These are phyloP conservation scores for Microbotryum violaceum DNA, from an alignment of 1,284 basidiomycete genomes.

Conservation along the genomic window DNA sequence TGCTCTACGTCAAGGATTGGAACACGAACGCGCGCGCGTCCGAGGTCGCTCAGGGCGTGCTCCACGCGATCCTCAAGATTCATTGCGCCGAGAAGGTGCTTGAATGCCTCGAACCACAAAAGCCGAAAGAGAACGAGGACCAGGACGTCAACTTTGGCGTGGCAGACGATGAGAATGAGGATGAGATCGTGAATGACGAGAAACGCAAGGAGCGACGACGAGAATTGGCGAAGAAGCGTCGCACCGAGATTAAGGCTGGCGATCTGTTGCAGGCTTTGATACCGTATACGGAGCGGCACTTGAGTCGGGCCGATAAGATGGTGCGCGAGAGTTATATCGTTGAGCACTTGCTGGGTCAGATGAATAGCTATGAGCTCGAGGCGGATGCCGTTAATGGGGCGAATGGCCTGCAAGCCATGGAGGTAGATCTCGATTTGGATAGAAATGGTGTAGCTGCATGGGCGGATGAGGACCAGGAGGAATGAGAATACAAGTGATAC, in stretches of 20 bases:
- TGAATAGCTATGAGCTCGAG: constrained; percentile 29
- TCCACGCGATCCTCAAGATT: constrained; percentile 63
- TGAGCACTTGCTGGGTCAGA: constrained; percentile 83
- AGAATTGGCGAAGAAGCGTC: neutral
- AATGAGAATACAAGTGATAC: neutral
- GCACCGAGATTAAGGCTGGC: constrained; percentile 31
- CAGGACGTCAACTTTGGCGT: constrained; percentile 34
- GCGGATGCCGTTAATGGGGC: constrained; percentile 5
- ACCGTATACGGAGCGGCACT: constrained; percentile 90
- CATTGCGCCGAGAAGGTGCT: constrained; percentile 28
- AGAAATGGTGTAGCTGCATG: neutral
- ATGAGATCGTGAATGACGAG: constrained; percentile 29
- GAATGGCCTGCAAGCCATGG: neutral
- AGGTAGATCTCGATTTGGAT: constrained; percentile 2
- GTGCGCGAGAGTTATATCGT: constrained; percentile 89
- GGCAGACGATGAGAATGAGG: constrained; percentile 11
- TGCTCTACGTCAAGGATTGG: constrained; percentile 83
- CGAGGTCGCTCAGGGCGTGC: constrained; percentile 72
- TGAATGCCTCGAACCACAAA: constrained; percentile 34
- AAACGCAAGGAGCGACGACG: constrained; percentile 6
- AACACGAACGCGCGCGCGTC: constrained; percentile 83
- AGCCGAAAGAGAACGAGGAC: constrained; percentile 9
- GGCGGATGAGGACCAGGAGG: neutral
- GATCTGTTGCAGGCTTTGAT: constrained; percentile 77
- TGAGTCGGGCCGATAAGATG: constrained; percentile 70